phyloP scores from a whole-genome alignment of 352 stramenopile genomes.

The Pythium rhizo-oryzae region DNA sequence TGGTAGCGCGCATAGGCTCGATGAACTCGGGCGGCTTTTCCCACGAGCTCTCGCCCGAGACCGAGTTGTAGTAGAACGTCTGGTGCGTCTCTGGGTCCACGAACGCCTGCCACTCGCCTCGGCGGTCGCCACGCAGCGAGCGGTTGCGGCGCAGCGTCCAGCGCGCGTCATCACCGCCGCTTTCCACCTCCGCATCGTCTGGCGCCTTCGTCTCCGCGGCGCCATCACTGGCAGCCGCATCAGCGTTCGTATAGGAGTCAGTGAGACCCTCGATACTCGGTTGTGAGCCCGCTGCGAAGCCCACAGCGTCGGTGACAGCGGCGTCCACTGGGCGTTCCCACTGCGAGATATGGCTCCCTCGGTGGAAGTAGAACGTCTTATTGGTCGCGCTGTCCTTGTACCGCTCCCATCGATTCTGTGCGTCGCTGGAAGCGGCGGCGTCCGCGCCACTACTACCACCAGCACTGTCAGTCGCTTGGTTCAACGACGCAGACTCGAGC shows the following conservation, averaged over 20 bases:
- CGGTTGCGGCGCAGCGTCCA: constrained; percentile 31
- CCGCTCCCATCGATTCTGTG: constrained; percentile 47
- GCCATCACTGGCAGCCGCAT: no score
- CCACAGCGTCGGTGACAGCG: constrained; percentile 18
- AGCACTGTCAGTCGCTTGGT: not conserved
- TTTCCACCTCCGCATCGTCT: not conserved
- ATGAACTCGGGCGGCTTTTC: constrained; percentile 28
- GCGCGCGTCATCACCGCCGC: not conserved
- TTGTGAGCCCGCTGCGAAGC: constrained; percentile 9
- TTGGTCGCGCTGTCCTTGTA: constrained; percentile 49
- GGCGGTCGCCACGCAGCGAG: constrained; percentile 31
- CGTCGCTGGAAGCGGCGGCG: not conserved
- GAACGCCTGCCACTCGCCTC: constrained; percentile 56
- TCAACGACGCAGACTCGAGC: not conserved
- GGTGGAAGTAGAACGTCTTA: constrained; percentile 67
- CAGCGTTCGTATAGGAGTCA: no score
- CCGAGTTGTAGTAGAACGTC: constrained; percentile 72
- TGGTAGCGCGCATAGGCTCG: not conserved
- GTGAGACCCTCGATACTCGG: not conserved
- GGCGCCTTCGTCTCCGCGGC: no score
- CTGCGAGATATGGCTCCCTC: constrained; percentile 36
- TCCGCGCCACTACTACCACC: not conserved
- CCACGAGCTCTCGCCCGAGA: constrained; percentile 67
- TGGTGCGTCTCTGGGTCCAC: constrained; percentile 57
- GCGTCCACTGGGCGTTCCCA: constrained; percentile 36